Evolutionary conservation across 2,329 filamentous ascomycete genomes (phyloP), one percentile per base, ranked within the genome.

Genomic region (Torrubiellomyces zombiae): DNA sequence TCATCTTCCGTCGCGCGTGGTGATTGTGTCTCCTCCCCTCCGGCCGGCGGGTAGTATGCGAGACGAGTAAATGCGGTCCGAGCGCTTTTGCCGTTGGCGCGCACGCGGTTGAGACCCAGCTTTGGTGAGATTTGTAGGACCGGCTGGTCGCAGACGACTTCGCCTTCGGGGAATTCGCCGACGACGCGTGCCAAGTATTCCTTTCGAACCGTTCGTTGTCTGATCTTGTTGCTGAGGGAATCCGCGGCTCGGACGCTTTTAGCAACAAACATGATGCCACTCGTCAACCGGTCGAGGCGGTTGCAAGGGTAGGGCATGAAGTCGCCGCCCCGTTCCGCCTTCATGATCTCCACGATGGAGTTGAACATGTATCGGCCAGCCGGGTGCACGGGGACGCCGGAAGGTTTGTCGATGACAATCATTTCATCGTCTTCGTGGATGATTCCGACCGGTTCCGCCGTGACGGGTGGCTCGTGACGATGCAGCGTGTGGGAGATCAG

Each of bases 281-380:
- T 93, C 0, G 89, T 98, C 39, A 98, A 56, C 26, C 89, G 65
- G 47, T 98, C 89, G 15, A 98, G 67, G n/a, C 89, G 65, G 43
- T 98, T 93, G 55, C 86, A 95, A 0, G 89, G 71, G 32, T 68
- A 52, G 2, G 69, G 63, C 26, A 62, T 46, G 45, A 68, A 74
- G 15, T 52, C 48, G 13, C 51, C 48, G 0, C 63, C 59, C 18
- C 70, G 58, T 43, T 93, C 78, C 3, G 79, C 69, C 38, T 79
- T 75, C 68, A 98, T 75, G 37, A 98, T 93, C 57, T 95, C 85
- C 19, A 92, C 67, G 22, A 98, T 68, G 1, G 81, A 86, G 54
- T 98, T 98, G 60, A 78, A 92, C 48, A 86, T 83, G 58, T 98
- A 98, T 24, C 89, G 73, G 5, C 89, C 89, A 1, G 89, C 86